Evolutionary conservation across 169 alveolate species (phyloP), one percentile per base, ranked within the genome.

Genomic region (Cryptosporidium tyzzeri): DNA sequence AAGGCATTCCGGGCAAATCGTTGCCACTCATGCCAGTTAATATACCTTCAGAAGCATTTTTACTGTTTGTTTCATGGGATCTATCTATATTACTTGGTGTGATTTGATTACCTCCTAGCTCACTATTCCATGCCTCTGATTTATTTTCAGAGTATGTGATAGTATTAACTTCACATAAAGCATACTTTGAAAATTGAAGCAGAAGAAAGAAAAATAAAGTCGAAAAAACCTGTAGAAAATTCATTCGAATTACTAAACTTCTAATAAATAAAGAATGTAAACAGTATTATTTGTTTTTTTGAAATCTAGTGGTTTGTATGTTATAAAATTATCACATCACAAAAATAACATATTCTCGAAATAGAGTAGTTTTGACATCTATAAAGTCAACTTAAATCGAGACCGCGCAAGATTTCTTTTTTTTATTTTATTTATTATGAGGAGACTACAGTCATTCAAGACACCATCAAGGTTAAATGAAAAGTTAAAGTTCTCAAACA

Each of bases 381-480:
- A 0, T 35, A 6, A 26, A 35, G 16, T 67, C 6, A 39, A 3
- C n/a, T 70, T n/a, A 26, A 26, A 48, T 41, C 67, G 44, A 26
- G 18, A 12, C 67, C 59, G 59, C 67, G 84, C 29, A n/a, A 70
- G 29, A 14, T 41, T 41, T 9, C 14, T 41, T 41, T 41, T 41
- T n/a, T 70, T 45, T 5, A 1, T 70, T 7, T 45, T 23, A 0
- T 48, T 39, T 37, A 33, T 26, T 33, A 80, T 80, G 89, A 61
- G 75, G 37, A 80, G 89, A n/a, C 33, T 80, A 14, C 89, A 80
- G 44, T 80, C 89, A 33, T 62, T 80, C 39, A 80, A 80, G 62
- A 45, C 89, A 3, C 75, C 89, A 6, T 80, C 89, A 12, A 62
- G 29, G 37, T 29, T 80, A 29, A 41, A 37, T 44, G 89, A 80